phyloP scores from a whole-genome alignment of 192 early-diverging fungal genomes.

The Coemansia sp. region DNA sequence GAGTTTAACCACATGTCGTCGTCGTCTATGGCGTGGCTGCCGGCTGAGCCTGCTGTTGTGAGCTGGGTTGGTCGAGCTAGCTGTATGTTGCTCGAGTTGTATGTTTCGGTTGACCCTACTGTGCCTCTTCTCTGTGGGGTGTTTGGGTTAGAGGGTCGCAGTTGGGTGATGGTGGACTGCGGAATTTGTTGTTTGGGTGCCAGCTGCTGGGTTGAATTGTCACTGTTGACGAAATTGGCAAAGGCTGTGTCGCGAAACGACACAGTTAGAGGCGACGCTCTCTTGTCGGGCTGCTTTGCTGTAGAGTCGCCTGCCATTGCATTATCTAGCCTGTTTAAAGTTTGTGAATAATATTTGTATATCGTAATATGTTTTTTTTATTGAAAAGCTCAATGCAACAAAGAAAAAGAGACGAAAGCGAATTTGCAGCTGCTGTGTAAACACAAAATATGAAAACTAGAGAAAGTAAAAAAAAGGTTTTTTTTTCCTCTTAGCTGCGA shows the following conservation, averaged over 20 bases:
- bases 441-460: conserved; percentile 3
- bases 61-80: not conserved
- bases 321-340: conserved; percentile 10
- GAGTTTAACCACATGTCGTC: conserved; percentile 3
- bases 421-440: not conserved
- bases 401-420: too few species aligned
- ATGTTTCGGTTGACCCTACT: too few species aligned
- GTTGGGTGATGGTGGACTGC: not conserved
- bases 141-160: not conserved
- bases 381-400: conserved; percentile 1
- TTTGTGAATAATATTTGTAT: not conserved
- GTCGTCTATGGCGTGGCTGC: conserved; percentile 9
- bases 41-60: not conserved
- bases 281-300: not conserved
- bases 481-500: too few species aligned
- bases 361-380: not conserved
- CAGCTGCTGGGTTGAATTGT: not conserved
- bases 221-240: conserved; percentile 10
- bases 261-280: conserved; percentile 16
- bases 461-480: not conserved
- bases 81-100: conserved; percentile 3
- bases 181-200: conserved; percentile 5
- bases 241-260: conserved; percentile 33
- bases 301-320: conserved; percentile 30
- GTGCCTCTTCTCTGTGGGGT: not conserved